phyloP scores from a whole-genome alignment of 2,329 filamentous ascomycete genomes.

The Chaetomiaceae sp. region DNA sequence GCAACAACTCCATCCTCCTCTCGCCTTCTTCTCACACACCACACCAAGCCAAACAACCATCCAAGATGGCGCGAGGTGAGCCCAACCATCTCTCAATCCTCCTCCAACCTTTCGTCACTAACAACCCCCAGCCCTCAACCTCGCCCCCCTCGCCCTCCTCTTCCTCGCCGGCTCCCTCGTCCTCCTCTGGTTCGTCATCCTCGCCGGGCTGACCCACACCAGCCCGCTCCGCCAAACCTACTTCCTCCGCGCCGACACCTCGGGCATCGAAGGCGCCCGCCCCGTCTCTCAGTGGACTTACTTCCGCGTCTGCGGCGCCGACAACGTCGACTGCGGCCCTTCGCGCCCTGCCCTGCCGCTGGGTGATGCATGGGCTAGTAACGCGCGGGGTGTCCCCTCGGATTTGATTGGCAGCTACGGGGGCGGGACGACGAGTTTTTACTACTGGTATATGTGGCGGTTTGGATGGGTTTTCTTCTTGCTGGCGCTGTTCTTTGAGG shows the following conservation, averaged over 20 bases:
- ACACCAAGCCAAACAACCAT: background rate
- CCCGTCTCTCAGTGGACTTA: slow-evolving; percentile 79
- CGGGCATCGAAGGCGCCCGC: slow-evolving; percentile 65
- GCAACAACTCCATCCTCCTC: background rate
- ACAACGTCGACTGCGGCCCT: slow-evolving; percentile 60
- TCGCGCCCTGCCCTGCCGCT: slow-evolving; percentile 62
- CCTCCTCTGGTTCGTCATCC: slow-evolving; percentile 56
- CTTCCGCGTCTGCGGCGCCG: slow-evolving; percentile 72
- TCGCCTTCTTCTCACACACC: background rate
- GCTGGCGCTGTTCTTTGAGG: slow-evolving; percentile 75
- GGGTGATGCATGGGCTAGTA: slow-evolving; percentile 62
- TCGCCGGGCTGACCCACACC: slow-evolving; percentile 48
- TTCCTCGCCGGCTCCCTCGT: slow-evolving; percentile 49
- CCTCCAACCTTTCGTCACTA: background rate
- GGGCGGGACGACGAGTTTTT: slow-evolving; percentile 49
- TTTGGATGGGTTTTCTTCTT: slow-evolving; percentile 93
- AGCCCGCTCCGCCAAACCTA: slow-evolving; percentile 68
- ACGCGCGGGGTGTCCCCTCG: slow-evolving; percentile 41
- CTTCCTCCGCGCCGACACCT: slow-evolving; percentile 78
- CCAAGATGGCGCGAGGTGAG: slow-evolving; percentile 14
- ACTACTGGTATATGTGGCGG: slow-evolving; percentile 79
- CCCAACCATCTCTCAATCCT: background rate
- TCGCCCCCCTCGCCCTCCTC: slow-evolving; percentile 43
- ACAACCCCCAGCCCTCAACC: slow-evolving; percentile 17
- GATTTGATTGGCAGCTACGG: slow-evolving; percentile 50